Evolutionary conservation across 140 eudicot genomes (phyloP), one percentile per base, ranked within the genome.

Genomic region (Cichorium intybus): DNA sequence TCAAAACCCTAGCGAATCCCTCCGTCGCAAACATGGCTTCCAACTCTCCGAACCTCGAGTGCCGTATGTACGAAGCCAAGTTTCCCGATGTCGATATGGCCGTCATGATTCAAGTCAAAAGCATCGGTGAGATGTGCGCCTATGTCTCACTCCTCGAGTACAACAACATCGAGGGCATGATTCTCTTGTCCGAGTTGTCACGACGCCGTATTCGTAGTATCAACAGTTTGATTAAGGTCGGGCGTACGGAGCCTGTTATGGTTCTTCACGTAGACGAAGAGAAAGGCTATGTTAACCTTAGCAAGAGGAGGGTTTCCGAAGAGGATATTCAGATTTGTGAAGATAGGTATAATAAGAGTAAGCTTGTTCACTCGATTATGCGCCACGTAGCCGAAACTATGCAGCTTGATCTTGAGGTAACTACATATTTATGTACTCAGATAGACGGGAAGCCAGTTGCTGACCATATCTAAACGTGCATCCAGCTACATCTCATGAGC

Each of bases 131-230:
- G 73, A 85, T 84, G 87, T 93, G 97, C 57, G 97, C 97, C 11
- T 91, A 91, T 66, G 97, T 91, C 0, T 82, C 95, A 0, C 79
- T 91, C 33, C 82, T 91, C 20, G 97, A 91, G 81, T 91, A 91
- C 85, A 91, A 91, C 72, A 87, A 91, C 89, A 82, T 82, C 62
- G 97, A 91, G 72, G 97, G 97, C 0, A 91, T 91, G 97, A 88
- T 91, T 46, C 69, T 85, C 0, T 47, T 87, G 29, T 87, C 97
- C 4, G 97, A 91, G 87, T 83, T 91, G 9, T 87, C 97, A 10
- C 89, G 97, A 17, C 96, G 97, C 48, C 96, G 97, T 18, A 91
- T 91, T 63, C 82, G 97, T 4, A 91, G 97, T 52, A 86, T 91
- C 60, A 85, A 85, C 74, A 91, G 96, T 48, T 78, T 91, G 70